These are phyloP conservation scores for Skeletonema tropicum DNA, from an alignment of 108 stramenopile genomes.

Conservation along the genomic window DNA sequence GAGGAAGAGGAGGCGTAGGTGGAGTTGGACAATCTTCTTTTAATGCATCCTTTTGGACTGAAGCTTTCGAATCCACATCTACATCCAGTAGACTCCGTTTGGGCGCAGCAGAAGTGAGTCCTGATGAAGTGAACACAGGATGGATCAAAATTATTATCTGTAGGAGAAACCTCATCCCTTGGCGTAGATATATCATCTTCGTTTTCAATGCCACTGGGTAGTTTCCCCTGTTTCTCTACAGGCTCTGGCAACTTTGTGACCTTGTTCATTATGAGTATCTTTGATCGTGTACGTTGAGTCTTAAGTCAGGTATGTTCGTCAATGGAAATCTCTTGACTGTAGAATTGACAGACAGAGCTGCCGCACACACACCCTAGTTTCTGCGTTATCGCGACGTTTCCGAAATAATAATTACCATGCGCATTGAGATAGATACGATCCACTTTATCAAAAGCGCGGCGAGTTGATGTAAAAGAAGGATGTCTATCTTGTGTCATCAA, in stretches of 20 bases:
- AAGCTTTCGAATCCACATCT: neutral
- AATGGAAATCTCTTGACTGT: no score
- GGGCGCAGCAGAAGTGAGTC: neutral
- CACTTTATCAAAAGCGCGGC: no score
- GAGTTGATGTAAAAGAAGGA: no score
- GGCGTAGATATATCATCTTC: neutral
- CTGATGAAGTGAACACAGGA: neutral
- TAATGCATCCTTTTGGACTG: neutral
- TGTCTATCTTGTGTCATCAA: no score
- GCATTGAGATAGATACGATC: no score
- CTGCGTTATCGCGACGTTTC: no score
- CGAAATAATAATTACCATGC: no score
- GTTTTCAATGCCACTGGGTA: neutral
- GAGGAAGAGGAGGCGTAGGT: neutral
- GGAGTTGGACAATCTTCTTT: slow-evolving; percentile 8
- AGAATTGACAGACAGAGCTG: no score
- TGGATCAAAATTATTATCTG: neutral
- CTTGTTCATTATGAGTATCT: neutral
- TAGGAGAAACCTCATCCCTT: neutral
- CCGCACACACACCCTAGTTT: no score
- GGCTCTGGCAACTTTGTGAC: neutral
- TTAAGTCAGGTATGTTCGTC: no score
- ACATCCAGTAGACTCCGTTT: no score
- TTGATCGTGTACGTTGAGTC: no score
- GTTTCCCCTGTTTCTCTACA: neutral